phyloP scores from a whole-genome alignment of 2,329 filamentous ascomycete genomes.

The Diplodia scrobiculata region DNA sequence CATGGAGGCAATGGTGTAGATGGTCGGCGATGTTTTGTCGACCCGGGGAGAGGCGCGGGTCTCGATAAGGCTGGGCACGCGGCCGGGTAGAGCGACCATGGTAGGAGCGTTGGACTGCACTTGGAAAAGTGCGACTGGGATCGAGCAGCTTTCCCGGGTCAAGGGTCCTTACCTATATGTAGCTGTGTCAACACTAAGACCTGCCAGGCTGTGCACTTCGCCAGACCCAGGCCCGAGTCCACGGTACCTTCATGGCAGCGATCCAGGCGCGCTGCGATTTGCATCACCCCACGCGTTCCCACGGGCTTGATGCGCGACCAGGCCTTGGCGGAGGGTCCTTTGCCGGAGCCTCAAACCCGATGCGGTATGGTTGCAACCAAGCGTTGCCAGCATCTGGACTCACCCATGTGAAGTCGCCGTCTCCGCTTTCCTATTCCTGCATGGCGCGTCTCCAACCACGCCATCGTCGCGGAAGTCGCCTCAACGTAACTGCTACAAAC shows the following conservation, averaged over 20 bases:
- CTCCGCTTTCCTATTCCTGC: background rate
- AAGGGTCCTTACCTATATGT: background rate
- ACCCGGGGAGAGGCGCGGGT: background rate
- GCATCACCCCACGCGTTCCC: background rate
- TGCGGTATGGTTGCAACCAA: background rate
- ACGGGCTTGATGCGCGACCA: background rate
- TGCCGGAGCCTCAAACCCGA: background rate
- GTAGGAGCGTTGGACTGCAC: background rate
- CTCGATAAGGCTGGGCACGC: background rate
- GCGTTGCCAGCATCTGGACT: background rate
- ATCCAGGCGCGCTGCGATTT: background rate
- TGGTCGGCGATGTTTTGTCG: constrained; percentile 20
- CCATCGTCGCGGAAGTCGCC: too few species aligned
- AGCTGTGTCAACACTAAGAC: background rate
- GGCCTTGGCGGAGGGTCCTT: background rate
- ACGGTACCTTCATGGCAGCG: background rate
- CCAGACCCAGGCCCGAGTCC: too few species aligned
- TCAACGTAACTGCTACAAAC: too few species aligned
- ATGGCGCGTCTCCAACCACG: background rate
- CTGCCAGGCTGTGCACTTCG: background rate
- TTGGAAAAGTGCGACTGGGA: too few species aligned
- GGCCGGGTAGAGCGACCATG: background rate
- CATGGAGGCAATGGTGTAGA: constrained; percentile 33
- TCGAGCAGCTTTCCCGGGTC: background rate
- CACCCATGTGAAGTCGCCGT: background rate